A percentile compares a stretch with the other conserved stretches of the same genome.
Conservation (phyloP, 805 yeast genomes). For the Zygoascus bituminiphila region DNA sequence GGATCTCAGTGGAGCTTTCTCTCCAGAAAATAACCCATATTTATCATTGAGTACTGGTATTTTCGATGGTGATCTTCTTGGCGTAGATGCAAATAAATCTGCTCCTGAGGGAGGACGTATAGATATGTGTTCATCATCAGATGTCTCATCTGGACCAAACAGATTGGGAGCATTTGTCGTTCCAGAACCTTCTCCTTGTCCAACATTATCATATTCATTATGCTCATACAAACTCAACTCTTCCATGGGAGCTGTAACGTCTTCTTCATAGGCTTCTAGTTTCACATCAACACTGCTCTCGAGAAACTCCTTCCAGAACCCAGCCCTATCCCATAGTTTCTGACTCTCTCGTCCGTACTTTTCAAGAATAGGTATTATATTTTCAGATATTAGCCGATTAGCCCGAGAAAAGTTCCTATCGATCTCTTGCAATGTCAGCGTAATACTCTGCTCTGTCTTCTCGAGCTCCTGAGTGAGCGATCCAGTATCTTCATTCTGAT, state of each 20-base stretch:
- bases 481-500: constrained; percentile 4
- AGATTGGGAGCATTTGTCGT: neutral
- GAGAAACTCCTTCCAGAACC: constrained; percentile 71
- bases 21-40: neutral
- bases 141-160: neutral
- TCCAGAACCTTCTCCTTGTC: neutral
- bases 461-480: constrained; percentile 41
- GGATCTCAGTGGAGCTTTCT: neutral
- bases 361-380: constrained; percentile 58
- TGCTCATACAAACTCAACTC: constrained; percentile 7
- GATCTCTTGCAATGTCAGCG: constrained; percentile 66
- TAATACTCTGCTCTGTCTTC: constrained; percentile 69
- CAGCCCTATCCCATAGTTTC: constrained; percentile 44
- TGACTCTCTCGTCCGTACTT: constrained; percentile 51
- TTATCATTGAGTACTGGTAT: neutral
- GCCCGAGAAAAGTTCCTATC: constrained; percentile 65
- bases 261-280: constrained; percentile 43
- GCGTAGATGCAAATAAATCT: constrained; percentile 1
- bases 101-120: neutral
- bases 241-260: constrained; percentile 13
- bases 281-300: constrained; percentile 68
- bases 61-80: constrained; percentile 1
- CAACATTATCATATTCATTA: neutral
- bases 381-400: constrained; percentile 58
- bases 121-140: neutral